Evolutionary conservation across 495 filamentous ascomycete species (phyloP).

Genomic region (Penicillium coffeae): DNA sequence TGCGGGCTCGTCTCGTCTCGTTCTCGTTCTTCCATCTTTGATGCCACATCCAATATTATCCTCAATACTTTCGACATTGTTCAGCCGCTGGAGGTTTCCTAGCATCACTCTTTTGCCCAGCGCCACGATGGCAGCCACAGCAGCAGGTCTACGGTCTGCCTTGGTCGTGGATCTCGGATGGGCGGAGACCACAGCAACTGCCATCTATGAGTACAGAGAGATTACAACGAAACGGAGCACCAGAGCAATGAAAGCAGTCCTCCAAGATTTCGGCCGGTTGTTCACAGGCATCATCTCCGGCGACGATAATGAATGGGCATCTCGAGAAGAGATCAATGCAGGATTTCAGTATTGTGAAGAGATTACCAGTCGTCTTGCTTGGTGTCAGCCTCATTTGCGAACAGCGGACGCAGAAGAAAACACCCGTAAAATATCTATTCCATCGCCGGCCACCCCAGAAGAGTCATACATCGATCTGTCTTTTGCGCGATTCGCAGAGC

Average conservation of each 20-base stretch:
- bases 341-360: constrained; percentile 79
- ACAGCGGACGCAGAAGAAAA: background rate
- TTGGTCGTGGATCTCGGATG: constrained; percentile 88
- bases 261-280: constrained; percentile 63
- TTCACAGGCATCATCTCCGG: constrained; percentile 41
- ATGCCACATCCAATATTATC: constrained; percentile 78
- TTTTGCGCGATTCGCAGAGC: constrained; percentile 64
- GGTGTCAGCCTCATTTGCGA: constrained; percentile 55
- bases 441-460: constrained; percentile 39
- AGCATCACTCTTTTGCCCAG: constrained; percentile 76
- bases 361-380: constrained; percentile 65
- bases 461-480: constrained; percentile 49
- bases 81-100: constrained; percentile 73
- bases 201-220: constrained; percentile 85
- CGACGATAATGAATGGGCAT: constrained; percentile 7
- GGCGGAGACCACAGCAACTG: constrained; percentile 78
- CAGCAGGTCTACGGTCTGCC: constrained; percentile 75
- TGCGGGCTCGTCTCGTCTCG: constrained; percentile 67
- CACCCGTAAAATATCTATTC: constrained; percentile 32
- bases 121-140: constrained; percentile 65
- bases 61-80: constrained; percentile 67
- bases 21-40: constrained; percentile 72
- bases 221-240: constrained; percentile 62
- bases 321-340: constrained; percentile 33
- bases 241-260: constrained; percentile 67